These are phyloP conservation scores for Heterobasidion occidentale DNA, from an alignment of 1,284 basidiomycete species.

Conservation along the genomic window DNA sequence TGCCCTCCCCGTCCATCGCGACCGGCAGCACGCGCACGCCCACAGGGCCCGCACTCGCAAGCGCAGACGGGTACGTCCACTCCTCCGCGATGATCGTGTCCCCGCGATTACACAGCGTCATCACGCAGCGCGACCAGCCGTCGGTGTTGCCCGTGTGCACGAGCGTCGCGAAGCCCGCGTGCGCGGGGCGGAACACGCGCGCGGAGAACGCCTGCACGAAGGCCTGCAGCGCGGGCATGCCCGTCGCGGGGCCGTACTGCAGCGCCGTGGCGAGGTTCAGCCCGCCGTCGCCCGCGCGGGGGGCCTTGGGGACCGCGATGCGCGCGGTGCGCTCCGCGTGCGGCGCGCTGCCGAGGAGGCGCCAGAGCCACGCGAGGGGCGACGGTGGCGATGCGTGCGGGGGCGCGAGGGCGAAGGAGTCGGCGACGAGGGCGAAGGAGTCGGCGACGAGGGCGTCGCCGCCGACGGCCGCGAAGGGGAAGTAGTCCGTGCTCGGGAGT, in stretches of 20 bases:
- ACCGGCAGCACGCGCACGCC: conserved; percentile 49
- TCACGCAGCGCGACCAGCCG: conserved; percentile 51
- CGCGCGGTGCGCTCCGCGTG: conserved; percentile 43
- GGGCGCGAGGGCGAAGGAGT: conserved; percentile 22
- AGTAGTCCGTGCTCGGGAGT: conserved; percentile 51
- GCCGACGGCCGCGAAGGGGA: conserved; percentile 52
- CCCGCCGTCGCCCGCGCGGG: conserved; percentile 32
- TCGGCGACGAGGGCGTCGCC: conserved; percentile 32
- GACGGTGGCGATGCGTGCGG: conserved; percentile 13
- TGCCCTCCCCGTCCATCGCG: conserved; percentile 67
- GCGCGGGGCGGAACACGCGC: conserved; percentile 63
- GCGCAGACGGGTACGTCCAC: conserved; percentile 61
- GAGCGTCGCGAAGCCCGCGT: conserved; percentile 57
- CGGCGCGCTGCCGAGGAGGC: conserved; percentile 43
- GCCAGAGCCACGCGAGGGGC: conserved; percentile 48
- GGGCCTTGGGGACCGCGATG: conserved; percentile 58
- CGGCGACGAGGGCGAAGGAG: conserved; percentile 24
- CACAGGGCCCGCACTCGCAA: conserved; percentile 35
- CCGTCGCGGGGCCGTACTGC: conserved; percentile 66
- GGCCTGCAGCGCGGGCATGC: conserved; percentile 41
- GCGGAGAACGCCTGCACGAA: conserved; percentile 53
- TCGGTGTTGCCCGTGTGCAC: conserved; percentile 75
- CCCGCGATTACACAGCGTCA: conserved; percentile 62
- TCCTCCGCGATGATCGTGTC: conserved; percentile 68
- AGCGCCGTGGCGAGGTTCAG: conserved; percentile 61